phyloP scores from a whole-genome alignment of 2,329 filamentous ascomycete genomes.

The Teratosphaeria pseudoeucalypti region DNA sequence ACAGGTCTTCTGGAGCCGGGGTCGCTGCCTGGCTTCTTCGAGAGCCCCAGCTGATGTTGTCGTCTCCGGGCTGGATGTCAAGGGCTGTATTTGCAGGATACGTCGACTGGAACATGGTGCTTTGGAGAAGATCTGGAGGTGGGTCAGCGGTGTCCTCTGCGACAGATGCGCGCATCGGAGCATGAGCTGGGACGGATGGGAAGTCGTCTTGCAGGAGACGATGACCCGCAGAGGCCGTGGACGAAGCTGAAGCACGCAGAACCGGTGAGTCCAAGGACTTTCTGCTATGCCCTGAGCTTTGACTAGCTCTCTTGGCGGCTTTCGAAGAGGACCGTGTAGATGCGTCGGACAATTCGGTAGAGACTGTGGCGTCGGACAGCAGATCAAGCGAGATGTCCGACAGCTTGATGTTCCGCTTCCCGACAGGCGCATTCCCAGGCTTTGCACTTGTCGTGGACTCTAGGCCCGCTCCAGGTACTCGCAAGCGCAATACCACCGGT shows the following conservation, averaged over 20 bases:
- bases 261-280: background rate
- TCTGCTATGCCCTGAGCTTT: background rate
- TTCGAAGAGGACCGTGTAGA: constrained; percentile 5
- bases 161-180: background rate
- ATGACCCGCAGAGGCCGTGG: background rate
- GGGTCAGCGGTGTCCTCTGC: background rate
- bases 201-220: background rate
- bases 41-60: constrained; percentile 27
- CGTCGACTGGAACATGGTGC: background rate
- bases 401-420: constrained; percentile 11
- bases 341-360: constrained; percentile 13
- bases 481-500: constrained; percentile 53
- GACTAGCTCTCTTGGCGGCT: background rate
- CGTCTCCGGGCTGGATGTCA: constrained; percentile 27
- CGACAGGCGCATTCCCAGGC: background rate
- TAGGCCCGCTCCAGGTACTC: constrained; percentile 53
- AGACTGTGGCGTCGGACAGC: constrained; percentile 14
- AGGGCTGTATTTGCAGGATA: constrained; percentile 2
- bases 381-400: constrained; percentile 18
- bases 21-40: constrained; percentile 18
- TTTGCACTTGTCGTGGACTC: constrained; percentile 43
- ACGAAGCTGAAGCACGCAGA: background rate
- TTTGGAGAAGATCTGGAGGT: background rate
- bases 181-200: background rate
- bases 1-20: constrained; percentile 18